phyloP scores from a whole-genome alignment of 805 yeast species.

The Kuraishia ogatae region DNA sequence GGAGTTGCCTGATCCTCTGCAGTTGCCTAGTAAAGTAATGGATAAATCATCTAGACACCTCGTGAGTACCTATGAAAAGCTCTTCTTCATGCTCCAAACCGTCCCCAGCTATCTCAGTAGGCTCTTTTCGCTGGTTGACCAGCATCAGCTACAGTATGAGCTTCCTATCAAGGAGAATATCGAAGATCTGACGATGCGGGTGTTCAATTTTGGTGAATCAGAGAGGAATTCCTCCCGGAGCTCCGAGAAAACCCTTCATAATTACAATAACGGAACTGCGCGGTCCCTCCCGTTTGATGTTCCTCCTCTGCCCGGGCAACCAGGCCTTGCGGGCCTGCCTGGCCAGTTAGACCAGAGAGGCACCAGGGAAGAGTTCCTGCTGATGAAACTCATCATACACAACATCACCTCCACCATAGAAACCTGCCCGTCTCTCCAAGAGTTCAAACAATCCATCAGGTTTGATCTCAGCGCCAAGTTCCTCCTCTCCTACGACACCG shows the following conservation, averaged over 20 bases:
- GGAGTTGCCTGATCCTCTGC: no score
- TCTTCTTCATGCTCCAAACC: conserved; percentile 79
- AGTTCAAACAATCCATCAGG: conserved; percentile 16
- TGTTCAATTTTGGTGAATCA: conserved; percentile 19
- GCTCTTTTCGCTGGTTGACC: conserved; percentile 30
- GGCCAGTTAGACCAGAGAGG: not conserved
- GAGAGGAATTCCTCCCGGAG: no score
- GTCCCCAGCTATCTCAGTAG: conserved; percentile 65
- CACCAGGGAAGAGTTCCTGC: conserved; percentile 66
- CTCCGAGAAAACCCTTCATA: no score
- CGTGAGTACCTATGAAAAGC: conserved; percentile 62
- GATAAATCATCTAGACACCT: conserved; percentile 36
- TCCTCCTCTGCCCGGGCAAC: not conserved
- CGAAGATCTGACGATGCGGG: conserved; percentile 25
- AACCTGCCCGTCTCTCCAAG: conserved; percentile 10
- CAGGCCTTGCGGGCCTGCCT: no score
- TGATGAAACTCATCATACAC: conserved; percentile 46
- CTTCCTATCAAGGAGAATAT: conserved; percentile 18
- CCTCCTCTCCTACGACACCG: conserved; percentile 9
- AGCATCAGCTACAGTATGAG: conserved; percentile 12
- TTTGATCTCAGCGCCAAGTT: conserved; percentile 8
- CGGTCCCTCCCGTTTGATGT: no score
- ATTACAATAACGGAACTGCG: no score
- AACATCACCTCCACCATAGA: conserved; percentile 33
- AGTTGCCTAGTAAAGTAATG: no score